phyloP scores from a whole-genome alignment of 179 eudicot genomes.

The Carnegiea gigantea region DNA sequence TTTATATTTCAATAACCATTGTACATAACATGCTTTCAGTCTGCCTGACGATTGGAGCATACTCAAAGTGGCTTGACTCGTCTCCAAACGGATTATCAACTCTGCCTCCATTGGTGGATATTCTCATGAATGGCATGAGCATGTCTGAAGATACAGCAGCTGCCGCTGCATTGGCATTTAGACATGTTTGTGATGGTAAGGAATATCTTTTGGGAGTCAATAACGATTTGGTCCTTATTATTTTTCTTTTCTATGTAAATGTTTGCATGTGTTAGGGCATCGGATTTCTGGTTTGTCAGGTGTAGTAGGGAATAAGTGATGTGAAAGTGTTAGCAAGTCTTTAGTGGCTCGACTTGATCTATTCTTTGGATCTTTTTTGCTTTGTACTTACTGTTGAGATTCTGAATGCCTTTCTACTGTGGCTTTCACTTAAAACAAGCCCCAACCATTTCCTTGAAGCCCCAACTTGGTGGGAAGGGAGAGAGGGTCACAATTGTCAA shows the following conservation, averaged over 20 bases:
- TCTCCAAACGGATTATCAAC: conserved; percentile 71
- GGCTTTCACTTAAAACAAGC: neutral
- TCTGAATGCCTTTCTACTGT: neutral
- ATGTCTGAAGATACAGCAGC: conserved; percentile 96
- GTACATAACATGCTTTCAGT: conserved; percentile 40
- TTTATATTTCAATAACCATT: conserved; percentile 2
- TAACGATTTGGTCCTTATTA: neutral
- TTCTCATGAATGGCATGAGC: conserved; percentile 96
- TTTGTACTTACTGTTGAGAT: neutral
- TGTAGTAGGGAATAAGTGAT: neutral
- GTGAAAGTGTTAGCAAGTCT: neutral
- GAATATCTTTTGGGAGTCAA: conserved; percentile 5
- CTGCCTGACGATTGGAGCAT: conserved; percentile 90
- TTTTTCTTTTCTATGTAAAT: neutral
- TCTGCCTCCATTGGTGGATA: conserved; percentile 82
- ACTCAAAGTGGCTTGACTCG: conserved; percentile 95
- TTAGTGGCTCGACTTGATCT: neutral
- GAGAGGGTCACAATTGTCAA: neutral
- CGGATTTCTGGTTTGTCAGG: conserved; percentile 4
- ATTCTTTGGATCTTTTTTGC: neutral
- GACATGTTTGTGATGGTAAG: conserved; percentile 90
- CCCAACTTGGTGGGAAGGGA: neutral
- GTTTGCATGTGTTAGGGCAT: neutral
- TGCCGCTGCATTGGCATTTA: conserved; percentile 91
- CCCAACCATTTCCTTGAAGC: neutral